Percentiles rank a stretch among this genome's conserved stretches.
phyloP scores from a whole-genome alignment of 495 filamentous ascomycete species.

The Rhypophila decipiens region DNA sequence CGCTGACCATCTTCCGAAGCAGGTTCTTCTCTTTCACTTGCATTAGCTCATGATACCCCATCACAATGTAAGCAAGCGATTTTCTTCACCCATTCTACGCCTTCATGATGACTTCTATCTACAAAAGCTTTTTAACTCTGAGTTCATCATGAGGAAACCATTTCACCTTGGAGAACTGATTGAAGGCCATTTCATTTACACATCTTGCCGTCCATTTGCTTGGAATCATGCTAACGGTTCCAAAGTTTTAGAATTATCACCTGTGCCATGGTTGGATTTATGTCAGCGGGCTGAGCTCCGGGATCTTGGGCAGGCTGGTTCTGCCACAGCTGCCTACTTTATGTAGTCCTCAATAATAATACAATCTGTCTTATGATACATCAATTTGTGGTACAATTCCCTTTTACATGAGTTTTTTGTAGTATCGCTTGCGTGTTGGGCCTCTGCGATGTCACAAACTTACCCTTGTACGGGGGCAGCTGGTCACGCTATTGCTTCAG shows the following conservation, averaged over 20 bases:
- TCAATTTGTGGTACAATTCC: background rate
- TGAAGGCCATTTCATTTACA: constrained; percentile 9
- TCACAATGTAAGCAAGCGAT: constrained; percentile 13
- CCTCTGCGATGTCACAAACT: too few relatives aligned
- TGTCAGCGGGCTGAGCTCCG: too few relatives aligned
- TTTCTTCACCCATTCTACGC: constrained; percentile 15
- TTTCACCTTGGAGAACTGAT: constrained; percentile 98
- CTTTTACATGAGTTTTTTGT: too few relatives aligned
- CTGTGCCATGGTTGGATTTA: too few relatives aligned
- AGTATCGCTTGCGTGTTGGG: too few relatives aligned
- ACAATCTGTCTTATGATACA: background rate
- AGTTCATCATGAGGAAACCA: constrained; percentile 65
- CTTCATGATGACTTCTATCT: constrained; percentile 75
- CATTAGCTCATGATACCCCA: background rate
- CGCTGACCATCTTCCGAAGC: constrained; percentile 20
- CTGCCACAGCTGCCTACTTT: too few relatives aligned
- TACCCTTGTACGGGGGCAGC: constrained; percentile 4
- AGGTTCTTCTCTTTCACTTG: constrained; percentile 24
- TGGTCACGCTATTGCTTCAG: constrained; percentile 27
- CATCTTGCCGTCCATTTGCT: constrained; percentile 1
- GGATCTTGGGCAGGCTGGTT: too few relatives aligned
- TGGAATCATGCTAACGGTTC: constrained; percentile 15
- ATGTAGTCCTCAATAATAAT: background rate
- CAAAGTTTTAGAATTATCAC: too few relatives aligned
- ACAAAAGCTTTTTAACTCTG: constrained; percentile 54